phyloP scores from a whole-genome alignment of 495 filamentous ascomycete species.

The Aspergillus affinis region DNA sequence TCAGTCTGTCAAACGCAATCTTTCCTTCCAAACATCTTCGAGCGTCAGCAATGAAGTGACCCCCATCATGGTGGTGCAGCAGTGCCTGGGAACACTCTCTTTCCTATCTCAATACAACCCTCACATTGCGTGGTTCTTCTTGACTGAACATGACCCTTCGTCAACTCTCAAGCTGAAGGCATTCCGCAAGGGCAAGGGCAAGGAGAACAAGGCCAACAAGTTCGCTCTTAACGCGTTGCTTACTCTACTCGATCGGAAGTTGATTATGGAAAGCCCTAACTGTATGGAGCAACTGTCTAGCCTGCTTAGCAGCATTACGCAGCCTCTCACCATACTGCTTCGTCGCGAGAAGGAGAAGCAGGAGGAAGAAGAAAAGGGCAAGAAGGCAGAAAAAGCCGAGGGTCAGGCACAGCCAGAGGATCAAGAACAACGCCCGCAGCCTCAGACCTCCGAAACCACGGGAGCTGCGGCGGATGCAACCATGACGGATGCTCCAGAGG shows the following conservation, averaged over 20 bases:
- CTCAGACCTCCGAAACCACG: constrained; percentile 23
- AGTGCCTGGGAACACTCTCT: constrained; percentile 80
- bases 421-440: constrained; percentile 16
- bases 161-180: constrained; percentile 70
- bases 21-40: constrained; percentile 55
- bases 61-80: constrained; percentile 91
- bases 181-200: constrained; percentile 83
- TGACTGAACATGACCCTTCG: constrained; percentile 86
- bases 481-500: constrained; percentile 44
- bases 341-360: constrained; percentile 78
- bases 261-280: constrained; percentile 91
- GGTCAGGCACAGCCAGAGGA: constrained; percentile 26
- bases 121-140: constrained; percentile 87
- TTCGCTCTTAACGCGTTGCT: constrained; percentile 91
- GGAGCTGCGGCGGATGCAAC: constrained; percentile 36
- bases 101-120: constrained; percentile 79
- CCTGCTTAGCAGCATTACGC: constrained; percentile 83
- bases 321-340: constrained; percentile 77
- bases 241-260: constrained; percentile 79
- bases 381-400: constrained; percentile 39
- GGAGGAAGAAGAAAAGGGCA: constrained; percentile 59
- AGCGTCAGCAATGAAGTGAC: constrained; percentile 73
- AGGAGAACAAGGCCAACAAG: constrained; percentile 76
- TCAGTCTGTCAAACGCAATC: constrained; percentile 68
- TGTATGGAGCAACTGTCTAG: constrained; percentile 93